Evolutionary conservation across 2,329 filamentous ascomycete species (phyloP), one percentile per base, ranked within the genome.

Genomic region (Beauveria medogensis): DNA sequence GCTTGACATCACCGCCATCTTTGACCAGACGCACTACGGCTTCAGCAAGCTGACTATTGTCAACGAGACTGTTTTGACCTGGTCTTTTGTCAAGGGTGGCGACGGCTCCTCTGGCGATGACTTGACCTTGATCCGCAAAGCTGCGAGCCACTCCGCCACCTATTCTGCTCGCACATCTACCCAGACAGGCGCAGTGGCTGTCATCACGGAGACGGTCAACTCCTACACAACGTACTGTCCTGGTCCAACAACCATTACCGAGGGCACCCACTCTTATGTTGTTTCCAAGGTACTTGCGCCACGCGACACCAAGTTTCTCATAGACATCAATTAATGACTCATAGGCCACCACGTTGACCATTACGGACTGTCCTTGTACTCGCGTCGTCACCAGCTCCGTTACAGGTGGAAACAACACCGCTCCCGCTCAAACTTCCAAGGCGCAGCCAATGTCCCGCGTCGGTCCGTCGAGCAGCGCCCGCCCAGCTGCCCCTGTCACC

Each of bases 161-260:
- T 47, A 43, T 3, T 40, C 54, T 14, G 16, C 26, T 8, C 8
- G 14, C 8, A 18, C 54, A 6, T 56, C 54, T 8, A 14, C 43
- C 3, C 16, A 28, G 14, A 24, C 28, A 2, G 20, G 46, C 6
- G 9, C 28, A 1, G 73, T 77, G 65, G 74, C 72, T 69, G 82
- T 80, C 73, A 78, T 77, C 74, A 88, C 84, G 65, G 80, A 85
- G 77, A 75, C 82, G 63, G 79, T 88, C 64, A 85, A 82, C 62
- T 75, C 78, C 55, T 80, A 81, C 76, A 85, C 81, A 73, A 89
- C 86, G 67, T 87, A 78, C 81, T 89, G 86, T 82, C 84, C 86
- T 16, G 76, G 71, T 66, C 71, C 85, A 63, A 88, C 85, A 65
- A 74, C 75, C 66, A 72, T 88, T 70, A 80, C 79, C 67, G 77